Conservation (phyloP, 257 asterid species). For the Petunia secreta region DNA sequence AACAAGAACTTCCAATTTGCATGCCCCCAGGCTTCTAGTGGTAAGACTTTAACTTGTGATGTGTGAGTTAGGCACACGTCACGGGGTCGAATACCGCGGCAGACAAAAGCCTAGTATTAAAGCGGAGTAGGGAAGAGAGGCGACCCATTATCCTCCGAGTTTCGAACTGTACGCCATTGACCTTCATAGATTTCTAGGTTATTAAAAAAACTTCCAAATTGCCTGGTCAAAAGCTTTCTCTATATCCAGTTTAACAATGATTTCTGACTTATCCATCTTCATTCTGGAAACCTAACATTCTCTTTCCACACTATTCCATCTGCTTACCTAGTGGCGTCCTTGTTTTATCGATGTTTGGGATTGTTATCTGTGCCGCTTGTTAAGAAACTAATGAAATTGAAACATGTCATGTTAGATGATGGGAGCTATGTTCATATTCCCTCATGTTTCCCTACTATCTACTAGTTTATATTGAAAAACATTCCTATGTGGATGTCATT, state of each 20-base stretch:
- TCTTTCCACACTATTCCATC: background rate
- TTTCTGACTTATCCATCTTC: no score
- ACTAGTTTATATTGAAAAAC: conserved; percentile 4
- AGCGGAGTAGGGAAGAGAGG: background rate
- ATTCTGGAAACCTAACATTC: background rate
- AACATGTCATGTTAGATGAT: background rate
- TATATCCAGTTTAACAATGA: no score
- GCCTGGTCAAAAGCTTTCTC: no score
- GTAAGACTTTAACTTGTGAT: background rate
- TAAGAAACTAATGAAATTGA: background rate
- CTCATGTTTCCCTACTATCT: background rate
- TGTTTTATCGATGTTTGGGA: background rate
- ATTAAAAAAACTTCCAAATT: no score
- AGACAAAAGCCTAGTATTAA: background rate
- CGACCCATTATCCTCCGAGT: background rate
- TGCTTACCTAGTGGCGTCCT: conserved; percentile 1
- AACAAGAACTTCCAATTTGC: no score
- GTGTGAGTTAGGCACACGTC: background rate
- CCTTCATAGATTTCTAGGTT: background rate
- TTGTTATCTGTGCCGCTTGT: background rate
- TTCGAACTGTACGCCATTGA: background rate
- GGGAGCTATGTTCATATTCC: conserved; percentile 17
- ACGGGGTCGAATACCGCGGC: background rate
- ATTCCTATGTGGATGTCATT: background rate
- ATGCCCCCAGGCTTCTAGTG: background rate